phyloP scores from a whole-genome alignment of 1,284 basidiomycete genomes.

The Sporisorium sorghi region DNA sequence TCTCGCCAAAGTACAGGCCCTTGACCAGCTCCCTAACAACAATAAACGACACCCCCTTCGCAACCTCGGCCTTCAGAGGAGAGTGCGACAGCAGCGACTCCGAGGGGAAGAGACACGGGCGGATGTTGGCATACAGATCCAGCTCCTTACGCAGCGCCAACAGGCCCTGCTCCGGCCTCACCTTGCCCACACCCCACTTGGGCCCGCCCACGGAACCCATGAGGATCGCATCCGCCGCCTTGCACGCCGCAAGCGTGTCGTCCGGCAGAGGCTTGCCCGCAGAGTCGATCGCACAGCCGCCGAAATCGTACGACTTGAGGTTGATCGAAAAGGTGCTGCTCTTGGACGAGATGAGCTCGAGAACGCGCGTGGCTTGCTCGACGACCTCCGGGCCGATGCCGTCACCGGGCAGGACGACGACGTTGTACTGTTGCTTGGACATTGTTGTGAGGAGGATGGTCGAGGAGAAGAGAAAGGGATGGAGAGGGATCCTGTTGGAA shows the following conservation, averaged over 20 bases:
- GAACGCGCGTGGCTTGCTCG: conserved; percentile 85
- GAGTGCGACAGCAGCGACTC: conserved; percentile 87
- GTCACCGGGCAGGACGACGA: conserved; percentile 85
- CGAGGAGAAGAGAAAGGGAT: neutral
- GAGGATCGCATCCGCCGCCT: conserved; percentile 66
- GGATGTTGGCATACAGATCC: conserved; percentile 96
- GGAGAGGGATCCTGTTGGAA: too few species aligned
- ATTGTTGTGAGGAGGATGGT: conserved; percentile 8
- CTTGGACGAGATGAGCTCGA: conserved; percentile 79
- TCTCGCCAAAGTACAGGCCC: conserved; percentile 82
- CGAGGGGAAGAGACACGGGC: conserved; percentile 93
- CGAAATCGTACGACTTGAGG: conserved; percentile 80
- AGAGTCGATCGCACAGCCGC: conserved; percentile 92
- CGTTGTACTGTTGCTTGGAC: conserved; percentile 47
- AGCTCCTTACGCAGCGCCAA: conserved; percentile 91
- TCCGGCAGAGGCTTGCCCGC: conserved; percentile 85
- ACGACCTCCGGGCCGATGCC: conserved; percentile 98
- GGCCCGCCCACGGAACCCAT: conserved; percentile 87
- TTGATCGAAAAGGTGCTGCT: conserved; percentile 77
- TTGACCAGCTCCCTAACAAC: conserved; percentile 87
- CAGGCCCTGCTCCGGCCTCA: conserved; percentile 95
- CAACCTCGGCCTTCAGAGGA: conserved; percentile 90
- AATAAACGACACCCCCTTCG: conserved; percentile 88
- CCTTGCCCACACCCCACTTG: conserved; percentile 92
- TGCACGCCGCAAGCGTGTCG: conserved; percentile 77